Percentiles rank a stretch among this genome's conserved stretches.
Conservation (phyloP, 805 yeast species). For the Komagataella pastoris region DNA sequence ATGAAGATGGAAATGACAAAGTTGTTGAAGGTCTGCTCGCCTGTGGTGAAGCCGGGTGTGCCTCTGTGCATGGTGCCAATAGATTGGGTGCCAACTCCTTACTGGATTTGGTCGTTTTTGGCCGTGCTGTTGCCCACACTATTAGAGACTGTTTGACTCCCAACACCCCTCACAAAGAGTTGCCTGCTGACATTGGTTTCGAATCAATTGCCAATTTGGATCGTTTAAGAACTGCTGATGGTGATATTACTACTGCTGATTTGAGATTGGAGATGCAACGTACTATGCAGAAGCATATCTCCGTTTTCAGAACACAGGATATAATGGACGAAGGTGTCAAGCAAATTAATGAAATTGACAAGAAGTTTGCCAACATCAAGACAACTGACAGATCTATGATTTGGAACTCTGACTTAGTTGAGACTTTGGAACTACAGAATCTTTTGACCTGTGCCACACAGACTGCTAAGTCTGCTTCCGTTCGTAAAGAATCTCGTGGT, state of each 20-base stretch:
- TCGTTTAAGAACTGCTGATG: slow-evolving; percentile 72
- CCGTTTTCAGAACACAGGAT: slow-evolving; percentile 91
- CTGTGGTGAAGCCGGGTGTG: slow-evolving; percentile 99
- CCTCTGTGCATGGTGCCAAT: slow-evolving; percentile 98
- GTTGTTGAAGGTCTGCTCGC: slow-evolving; percentile 90
- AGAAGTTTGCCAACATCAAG: slow-evolving; percentile 59
- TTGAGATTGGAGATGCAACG: slow-evolving; percentile 90
- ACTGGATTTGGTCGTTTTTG: slow-evolving; percentile 92
- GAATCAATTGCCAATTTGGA: slow-evolving; percentile 88
- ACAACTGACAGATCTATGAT: slow-evolving; percentile 96
- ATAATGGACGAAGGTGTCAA: slow-evolving; percentile 85
- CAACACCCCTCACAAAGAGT: slow-evolving; percentile 72
- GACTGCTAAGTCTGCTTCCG: slow-evolving; percentile 89
- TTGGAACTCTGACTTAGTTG: slow-evolving; percentile 96
- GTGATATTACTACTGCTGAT: slow-evolving; percentile 73
- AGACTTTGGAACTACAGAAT: slow-evolving; percentile 92
- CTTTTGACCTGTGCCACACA: slow-evolving; percentile 94
- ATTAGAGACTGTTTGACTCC: slow-evolving; percentile 78
- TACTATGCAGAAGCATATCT: slow-evolving; percentile 93
- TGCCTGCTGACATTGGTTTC: slow-evolving; percentile 78
- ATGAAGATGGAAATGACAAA: slow-evolving; percentile 79
- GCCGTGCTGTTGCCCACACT: slow-evolving; percentile 95
- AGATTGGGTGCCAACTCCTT: slow-evolving; percentile 98
- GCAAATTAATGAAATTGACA: slow-evolving; percentile 65
- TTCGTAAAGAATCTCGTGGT: slow-evolving; percentile 96